Base-by-base conservation (phyloP, 345 rosid genomes). In the Pistacia vera region DNA sequence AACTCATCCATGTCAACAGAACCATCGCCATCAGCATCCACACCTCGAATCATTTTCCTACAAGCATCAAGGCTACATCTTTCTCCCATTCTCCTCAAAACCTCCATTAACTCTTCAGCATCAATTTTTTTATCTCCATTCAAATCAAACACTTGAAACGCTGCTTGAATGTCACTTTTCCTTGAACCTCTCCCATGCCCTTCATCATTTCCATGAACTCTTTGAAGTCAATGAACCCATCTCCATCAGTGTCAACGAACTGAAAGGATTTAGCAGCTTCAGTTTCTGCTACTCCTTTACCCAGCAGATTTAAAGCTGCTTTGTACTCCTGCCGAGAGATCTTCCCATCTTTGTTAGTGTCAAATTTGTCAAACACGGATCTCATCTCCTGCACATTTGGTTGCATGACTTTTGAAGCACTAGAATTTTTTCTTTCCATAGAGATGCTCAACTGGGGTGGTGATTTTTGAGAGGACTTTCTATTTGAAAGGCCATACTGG, bases 331-430 rank as follows among this genome's bases (percentile, higher is more conserved):
- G 75, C 60, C 70, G 69, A 8, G 88, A 88, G 80, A 88, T 86
- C 84, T 85, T 88, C 5, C 92, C 93, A 22, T 88, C 93, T 41
- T 70, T 84, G 77, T 90, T 88, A 36, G 75, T 70, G 80, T 86
- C 89, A 18, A 81, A 85, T 75, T 88, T 88, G 58, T 80, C 72
- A 73, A 90, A 87, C 76, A 90, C 88, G 74, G 81, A 60, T 66
- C 80, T 85, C 85, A 84, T 82, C 70, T 87, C 92, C 25, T 89
- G 85, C 11, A 33, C 67, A 38, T 77, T 81, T 16, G 89, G 80
- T 44, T 71, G 79, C 54, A 52, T 77, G 25, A 68, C 54, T 18
- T 14, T 76, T 57, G 85, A 57, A 44, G 0, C 6, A 10, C 4
- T 78, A 38, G 79, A 63, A 8, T 35, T 66, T 20, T 71, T 76